Conservation (phyloP, 352 stramenopile species). For the Globisporangium iwayamae region DNA sequence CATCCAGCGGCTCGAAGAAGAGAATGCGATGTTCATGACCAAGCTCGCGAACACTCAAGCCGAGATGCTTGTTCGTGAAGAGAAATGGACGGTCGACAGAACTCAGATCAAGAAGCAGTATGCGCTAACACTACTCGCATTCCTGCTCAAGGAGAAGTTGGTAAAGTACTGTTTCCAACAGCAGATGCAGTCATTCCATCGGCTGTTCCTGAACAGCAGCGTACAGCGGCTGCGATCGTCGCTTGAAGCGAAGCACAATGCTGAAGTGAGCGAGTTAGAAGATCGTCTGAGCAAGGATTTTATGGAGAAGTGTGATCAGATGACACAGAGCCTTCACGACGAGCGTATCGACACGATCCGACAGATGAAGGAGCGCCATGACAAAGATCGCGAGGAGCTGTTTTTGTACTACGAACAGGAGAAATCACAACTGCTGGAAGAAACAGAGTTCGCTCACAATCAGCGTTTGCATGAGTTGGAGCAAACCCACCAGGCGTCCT, state of each 20-base stretch:
- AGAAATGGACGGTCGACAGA: conserved; percentile 38
- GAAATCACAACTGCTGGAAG: conserved; percentile 51
- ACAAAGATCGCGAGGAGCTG: conserved; percentile 51
- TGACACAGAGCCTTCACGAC: conserved; percentile 48
- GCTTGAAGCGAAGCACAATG: conserved; percentile 16
- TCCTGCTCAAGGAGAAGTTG: conserved; percentile 21
- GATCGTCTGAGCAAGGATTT: conserved; percentile 39
- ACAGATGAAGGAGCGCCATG: conserved; percentile 37
- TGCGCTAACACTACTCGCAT: conserved; percentile 21
- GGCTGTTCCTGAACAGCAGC: not conserved
- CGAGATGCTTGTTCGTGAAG: conserved; percentile 52
- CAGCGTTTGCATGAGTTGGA: conserved; percentile 30
- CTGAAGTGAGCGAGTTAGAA: conserved; percentile 34
- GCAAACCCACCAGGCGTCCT: conserved; percentile 20
- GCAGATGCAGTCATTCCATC: conserved; percentile 28
- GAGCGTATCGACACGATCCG: conserved; percentile 42
- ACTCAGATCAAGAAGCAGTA: conserved; percentile 27
- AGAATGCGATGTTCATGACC: conserved; percentile 43
- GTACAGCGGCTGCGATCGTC: not conserved
- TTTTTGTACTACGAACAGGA: conserved; percentile 54
- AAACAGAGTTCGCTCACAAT: conserved; percentile 26
- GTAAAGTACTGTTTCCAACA: conserved; percentile 16
- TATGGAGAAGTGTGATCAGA: conserved; percentile 57
- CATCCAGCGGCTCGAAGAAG: conserved; percentile 48
- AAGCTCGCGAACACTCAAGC: conserved; percentile 56